Evolutionary conservation across 1,284 basidiomycete genomes (phyloP).

Genomic region (Marasmius tenuissimus): DNA sequence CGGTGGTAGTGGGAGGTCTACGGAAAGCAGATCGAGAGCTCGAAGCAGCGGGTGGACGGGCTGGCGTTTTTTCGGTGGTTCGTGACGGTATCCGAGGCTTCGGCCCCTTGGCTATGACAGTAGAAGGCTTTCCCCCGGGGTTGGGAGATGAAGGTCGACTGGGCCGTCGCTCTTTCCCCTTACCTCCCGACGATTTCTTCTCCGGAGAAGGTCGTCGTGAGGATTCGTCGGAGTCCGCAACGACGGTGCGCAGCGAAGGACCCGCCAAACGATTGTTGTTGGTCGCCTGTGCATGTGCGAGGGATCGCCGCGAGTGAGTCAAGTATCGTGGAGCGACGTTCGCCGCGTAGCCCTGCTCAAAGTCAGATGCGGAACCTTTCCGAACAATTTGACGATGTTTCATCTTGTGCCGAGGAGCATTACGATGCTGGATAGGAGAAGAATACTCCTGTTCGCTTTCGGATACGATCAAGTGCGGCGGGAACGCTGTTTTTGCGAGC

Average conservation of each 20-base stretch:
- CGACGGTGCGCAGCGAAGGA: conserved; percentile 35
- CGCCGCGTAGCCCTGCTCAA: conserved; percentile 87
- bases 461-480: conserved; percentile 54
- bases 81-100: conserved; percentile 43
- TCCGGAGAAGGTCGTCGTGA: conserved; percentile 74
- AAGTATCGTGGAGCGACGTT: conserved; percentile 77
- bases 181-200: conserved; percentile 56
- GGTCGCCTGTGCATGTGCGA: conserved; percentile 28
- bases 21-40: conserved; percentile 52
- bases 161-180: conserved; percentile 37
- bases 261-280: conserved; percentile 51
- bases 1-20: conserved; percentile 44
- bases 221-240: conserved; percentile 55
- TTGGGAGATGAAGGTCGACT: conserved; percentile 44
- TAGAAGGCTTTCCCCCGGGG: conserved; percentile 21
- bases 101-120: conserved; percentile 25
- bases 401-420: conserved; percentile 46
- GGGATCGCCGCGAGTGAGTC: conserved; percentile 47
- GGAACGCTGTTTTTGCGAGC: conserved; percentile 64
- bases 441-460: conserved; percentile 73
- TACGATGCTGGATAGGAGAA: conserved; percentile 27
- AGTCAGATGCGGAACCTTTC: conserved; percentile 77
- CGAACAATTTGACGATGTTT: conserved; percentile 45
- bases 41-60: conserved; percentile 41
- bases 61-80: conserved; percentile 49